phyloP scores from a whole-genome alignment of 257 asterid genomes.

The Solanum chilense region DNA sequence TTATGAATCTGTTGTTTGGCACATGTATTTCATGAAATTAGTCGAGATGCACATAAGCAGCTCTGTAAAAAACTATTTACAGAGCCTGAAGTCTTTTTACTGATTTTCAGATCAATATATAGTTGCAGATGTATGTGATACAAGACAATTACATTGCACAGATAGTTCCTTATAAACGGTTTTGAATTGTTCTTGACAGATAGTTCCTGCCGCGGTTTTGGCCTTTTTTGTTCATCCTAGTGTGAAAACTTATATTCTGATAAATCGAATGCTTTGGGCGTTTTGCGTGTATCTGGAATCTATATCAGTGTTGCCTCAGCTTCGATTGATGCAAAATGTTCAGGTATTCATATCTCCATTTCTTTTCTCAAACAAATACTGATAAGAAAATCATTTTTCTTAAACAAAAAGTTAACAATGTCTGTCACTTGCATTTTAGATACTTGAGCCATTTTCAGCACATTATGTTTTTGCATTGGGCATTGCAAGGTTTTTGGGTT shows the following conservation, averaged over 20 bases:
- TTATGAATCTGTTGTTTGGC: background rate
- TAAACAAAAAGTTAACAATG: background rate
- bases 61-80: background rate
- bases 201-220: slow-evolving; percentile 49
- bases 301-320: slow-evolving; percentile 77
- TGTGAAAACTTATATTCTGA: slow-evolving; percentile 15
- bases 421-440: slow-evolving; percentile 20
- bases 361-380: background rate
- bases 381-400: background rate
- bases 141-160: background rate
- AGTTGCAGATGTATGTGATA: background rate
- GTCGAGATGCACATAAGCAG: background rate
- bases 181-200: slow-evolving; percentile 18
- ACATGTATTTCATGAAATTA: background rate
- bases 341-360: slow-evolving; percentile 27
- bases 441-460: slow-evolving; percentile 87
- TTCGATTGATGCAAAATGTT: slow-evolving; percentile 80
- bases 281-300: slow-evolving; percentile 78
- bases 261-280: slow-evolving; percentile 64
- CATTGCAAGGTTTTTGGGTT: slow-evolving; percentile 67
- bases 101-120: background rate
- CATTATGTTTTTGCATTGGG: slow-evolving; percentile 91
- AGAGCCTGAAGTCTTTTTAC: background rate
- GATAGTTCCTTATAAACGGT: background rate
- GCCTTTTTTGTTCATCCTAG: slow-evolving; percentile 54